These are phyloP conservation scores for Quercus tomentella DNA, from an alignment of 331 rosid genomes.

Conservation along the genomic window DNA sequence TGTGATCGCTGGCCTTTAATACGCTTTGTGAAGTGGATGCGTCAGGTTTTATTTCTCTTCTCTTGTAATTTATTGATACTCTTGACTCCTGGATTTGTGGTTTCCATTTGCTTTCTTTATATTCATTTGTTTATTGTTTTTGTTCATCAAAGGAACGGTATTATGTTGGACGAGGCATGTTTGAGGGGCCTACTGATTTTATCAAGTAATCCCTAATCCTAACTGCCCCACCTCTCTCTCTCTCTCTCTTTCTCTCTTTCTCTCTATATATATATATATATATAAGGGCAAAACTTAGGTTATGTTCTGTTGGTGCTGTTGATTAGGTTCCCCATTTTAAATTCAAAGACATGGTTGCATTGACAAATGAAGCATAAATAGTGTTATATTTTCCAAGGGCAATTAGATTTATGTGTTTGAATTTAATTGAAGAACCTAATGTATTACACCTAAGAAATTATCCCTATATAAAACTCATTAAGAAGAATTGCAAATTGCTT, in stretches of 20 bases:
- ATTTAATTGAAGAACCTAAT: too few species aligned
- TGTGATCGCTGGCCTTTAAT: constrained; percentile 82
- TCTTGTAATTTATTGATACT: background rate
- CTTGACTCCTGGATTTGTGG: constrained; percentile 9
- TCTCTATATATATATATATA: background rate
- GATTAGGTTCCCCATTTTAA: too few species aligned
- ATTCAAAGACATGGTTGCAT: too few species aligned
- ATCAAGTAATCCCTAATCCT: constrained; percentile 53
- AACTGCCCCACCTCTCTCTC: background rate
- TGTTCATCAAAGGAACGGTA: constrained; percentile 66
- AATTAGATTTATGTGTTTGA: too few species aligned
- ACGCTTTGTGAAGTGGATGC: constrained; percentile 90
- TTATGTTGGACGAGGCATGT: constrained; percentile 97
- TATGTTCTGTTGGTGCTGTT: too few species aligned
- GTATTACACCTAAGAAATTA: too few species aligned
- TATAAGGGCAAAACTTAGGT: too few species aligned
- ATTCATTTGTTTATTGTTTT: constrained; percentile 9
- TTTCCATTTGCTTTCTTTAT: constrained; percentile 14
- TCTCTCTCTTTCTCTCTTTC: background rate
- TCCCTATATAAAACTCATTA: background rate
- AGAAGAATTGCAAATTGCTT: background rate
- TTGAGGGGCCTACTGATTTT: constrained; percentile 83
- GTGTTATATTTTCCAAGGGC: too few species aligned
- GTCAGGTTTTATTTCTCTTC: constrained; percentile 57
- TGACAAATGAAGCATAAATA: too few species aligned